Percentiles rank a stretch among this genome's conserved stretches.
Conservation (phyloP, 495 filamentous ascomycete genomes). For the Usnea hakonensis region DNA sequence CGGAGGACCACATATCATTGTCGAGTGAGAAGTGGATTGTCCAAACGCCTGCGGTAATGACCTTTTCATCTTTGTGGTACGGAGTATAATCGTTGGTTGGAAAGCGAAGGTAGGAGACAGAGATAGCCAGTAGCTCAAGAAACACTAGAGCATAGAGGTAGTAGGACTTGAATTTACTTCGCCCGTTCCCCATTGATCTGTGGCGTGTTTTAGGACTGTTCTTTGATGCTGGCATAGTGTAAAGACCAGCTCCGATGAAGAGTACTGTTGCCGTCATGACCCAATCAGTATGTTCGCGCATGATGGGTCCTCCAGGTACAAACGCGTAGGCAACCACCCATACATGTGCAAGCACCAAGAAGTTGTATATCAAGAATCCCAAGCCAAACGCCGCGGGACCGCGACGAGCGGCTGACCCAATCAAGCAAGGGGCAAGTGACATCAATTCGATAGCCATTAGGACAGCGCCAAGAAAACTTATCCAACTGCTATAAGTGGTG, state of each 20-base stretch:
- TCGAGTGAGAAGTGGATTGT: conserved; percentile 97
- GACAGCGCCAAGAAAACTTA: conserved; percentile 81
- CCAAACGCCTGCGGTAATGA: conserved; percentile 94
- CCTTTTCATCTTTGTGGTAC: conserved; percentile 77
- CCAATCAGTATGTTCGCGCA: conserved; percentile 94
- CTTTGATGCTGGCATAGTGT: conserved; percentile 46
- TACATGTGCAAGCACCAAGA: conserved; percentile 87
- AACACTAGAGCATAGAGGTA: conserved; percentile 64
- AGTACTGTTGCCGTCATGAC: conserved; percentile 83
- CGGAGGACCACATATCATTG: conserved; percentile 98
- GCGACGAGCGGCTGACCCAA: conserved; percentile 65
- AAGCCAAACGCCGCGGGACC: conserved; percentile 73
- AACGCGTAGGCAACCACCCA: conserved; percentile 99
- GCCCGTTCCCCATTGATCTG: conserved; percentile 35
- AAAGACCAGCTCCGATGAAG: conserved; percentile 76
- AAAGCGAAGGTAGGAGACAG: conserved; percentile 86
- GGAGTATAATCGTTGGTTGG: conserved; percentile 86
- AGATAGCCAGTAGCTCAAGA: conserved; percentile 71
- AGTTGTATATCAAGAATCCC: conserved; percentile 82
- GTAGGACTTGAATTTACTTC: conserved; percentile 54
- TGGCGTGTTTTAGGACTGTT: conserved; percentile 25
- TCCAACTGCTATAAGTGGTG: conserved; percentile 75
- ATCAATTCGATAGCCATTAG: conserved; percentile 69
- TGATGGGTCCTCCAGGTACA: conserved; percentile 89
- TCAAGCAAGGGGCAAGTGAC: conserved; percentile 69